A percentile compares a stretch with the other conserved stretches of the same genome.
Conservation (phyloP, 2,329 filamentous ascomycete species). For the Mycocentrospora acerina region DNA sequence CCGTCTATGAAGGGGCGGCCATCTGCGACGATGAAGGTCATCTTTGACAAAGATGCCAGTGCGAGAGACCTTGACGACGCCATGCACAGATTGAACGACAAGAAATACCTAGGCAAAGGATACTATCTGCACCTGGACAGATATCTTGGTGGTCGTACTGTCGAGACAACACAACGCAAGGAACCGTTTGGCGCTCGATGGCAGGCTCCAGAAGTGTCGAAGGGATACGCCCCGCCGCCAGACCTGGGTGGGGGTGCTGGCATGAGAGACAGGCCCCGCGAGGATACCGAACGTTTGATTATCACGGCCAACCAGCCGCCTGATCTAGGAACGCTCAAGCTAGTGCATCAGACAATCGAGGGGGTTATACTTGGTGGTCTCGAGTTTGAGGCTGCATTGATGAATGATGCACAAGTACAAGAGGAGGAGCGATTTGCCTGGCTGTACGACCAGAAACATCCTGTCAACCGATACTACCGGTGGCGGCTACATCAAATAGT, state of each 20-base stretch:
- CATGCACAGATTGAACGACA: constrained; percentile 36
- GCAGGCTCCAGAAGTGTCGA: constrained; percentile 30
- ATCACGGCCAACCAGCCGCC: constrained; percentile 65
- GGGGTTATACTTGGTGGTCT: constrained; percentile 75
- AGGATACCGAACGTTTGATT: constrained; percentile 26
- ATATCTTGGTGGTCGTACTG: constrained; percentile 27
- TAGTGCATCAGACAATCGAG: constrained; percentile 89
- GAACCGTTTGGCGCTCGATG: constrained; percentile 35
- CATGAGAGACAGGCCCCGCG: constrained; percentile 20
- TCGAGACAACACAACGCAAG: constrained; percentile 23
- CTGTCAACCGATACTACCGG: constrained; percentile 84
- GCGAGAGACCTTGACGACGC: constrained; percentile 32
- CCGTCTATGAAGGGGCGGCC: constrained; percentile 22
- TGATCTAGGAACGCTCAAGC: constrained; percentile 74
- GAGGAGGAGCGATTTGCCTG: constrained; percentile 89
- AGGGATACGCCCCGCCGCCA: constrained; percentile 31
- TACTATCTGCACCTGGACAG: constrained; percentile 39
- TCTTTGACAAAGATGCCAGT: constrained; percentile 34
- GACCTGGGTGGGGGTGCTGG: constrained; percentile 24
- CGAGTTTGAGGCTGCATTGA: constrained; percentile 88
- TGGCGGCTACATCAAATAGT: constrained; percentile 88
- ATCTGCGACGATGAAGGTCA: constrained; percentile 32
- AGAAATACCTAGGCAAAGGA: constrained; percentile 35
- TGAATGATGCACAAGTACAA: constrained; percentile 82
- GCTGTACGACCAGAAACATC: constrained; percentile 77